Conservation (phyloP, 768 basidiomycete genomes). For the Galerina sulciceps region DNA sequence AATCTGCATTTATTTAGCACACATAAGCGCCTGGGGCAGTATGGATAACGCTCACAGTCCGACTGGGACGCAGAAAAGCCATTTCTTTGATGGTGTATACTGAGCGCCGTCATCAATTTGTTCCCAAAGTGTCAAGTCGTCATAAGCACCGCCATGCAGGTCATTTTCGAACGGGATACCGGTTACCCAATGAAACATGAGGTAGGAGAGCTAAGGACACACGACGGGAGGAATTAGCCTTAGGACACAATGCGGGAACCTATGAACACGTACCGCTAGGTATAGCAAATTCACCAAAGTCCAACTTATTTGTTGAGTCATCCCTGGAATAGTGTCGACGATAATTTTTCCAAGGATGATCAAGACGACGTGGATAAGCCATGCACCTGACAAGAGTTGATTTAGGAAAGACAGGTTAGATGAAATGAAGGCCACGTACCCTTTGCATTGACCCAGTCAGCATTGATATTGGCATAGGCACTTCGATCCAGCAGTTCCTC, state of each 20-base stretch:
- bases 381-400: slow-evolving; percentile 69
- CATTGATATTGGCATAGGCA: slow-evolving; percentile 84
- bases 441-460: slow-evolving; percentile 94
- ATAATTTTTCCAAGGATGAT: slow-evolving; percentile 90
- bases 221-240: slow-evolving; percentile 2
- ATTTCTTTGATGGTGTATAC: slow-evolving; percentile 98
- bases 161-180: slow-evolving; percentile 94
- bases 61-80: slow-evolving; percentile 90
- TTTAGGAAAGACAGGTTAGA: slow-evolving; percentile 1
- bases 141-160: slow-evolving; percentile 91
- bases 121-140: slow-evolving; percentile 98
- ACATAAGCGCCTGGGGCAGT: neutral
- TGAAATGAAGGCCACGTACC: slow-evolving; percentile 47
- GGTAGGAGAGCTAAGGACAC: slow-evolving; percentile 71
- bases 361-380: slow-evolving; percentile 96
- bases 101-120: slow-evolving; percentile 99
- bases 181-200: slow-evolving; percentile 99
- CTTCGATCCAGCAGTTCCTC: slow-evolving; percentile 82
- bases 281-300: slow-evolving; percentile 91
- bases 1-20: slow-evolving; percentile 58
- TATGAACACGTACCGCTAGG: slow-evolving; percentile 68
- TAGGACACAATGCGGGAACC: neutral
- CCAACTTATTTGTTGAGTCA: slow-evolving; percentile 95
- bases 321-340: slow-evolving; percentile 92
- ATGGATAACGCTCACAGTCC: slow-evolving; percentile 62